Conservation (phyloP, 345 rosid species). For the Sonneratia alba region DNA sequence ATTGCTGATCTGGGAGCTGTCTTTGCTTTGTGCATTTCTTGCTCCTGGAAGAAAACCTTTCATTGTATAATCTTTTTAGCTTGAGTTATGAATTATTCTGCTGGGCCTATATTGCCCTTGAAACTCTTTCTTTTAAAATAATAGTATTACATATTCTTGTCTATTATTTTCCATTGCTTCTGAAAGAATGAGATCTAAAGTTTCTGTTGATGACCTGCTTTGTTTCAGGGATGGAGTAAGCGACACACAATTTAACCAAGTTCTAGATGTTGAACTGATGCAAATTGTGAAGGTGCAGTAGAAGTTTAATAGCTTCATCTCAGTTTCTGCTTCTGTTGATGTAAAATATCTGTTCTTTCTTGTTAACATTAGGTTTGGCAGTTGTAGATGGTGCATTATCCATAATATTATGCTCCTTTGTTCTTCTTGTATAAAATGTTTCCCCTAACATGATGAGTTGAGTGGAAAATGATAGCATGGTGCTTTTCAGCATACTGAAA, state of each 20-base stretch:
- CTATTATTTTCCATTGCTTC: neutral
- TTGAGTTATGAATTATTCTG: neutral
- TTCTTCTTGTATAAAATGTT: neutral
- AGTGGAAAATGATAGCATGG: neutral
- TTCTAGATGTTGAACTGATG: slow-evolving; percentile 67
- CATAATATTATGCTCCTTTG: neutral
- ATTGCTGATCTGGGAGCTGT: neutral
- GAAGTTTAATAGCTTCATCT: neutral
- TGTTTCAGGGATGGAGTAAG: slow-evolving; percentile 79
- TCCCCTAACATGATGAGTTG: neutral
- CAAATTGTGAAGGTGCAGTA: slow-evolving; percentile 65
- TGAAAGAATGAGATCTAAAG: neutral
- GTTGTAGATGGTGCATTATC: neutral
- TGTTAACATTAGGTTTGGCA: neutral
- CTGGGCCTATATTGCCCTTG: neutral
- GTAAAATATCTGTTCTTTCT: neutral
- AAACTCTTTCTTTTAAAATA: neutral
- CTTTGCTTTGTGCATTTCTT: neutral
- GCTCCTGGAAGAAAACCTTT: neutral
- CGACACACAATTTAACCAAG: slow-evolving; percentile 88
- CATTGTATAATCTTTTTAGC: neutral
- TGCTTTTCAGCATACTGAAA: neutral
- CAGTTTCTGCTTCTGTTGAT: neutral
- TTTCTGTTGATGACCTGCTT: neutral
- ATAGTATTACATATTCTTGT: neutral